phyloP scores from a whole-genome alignment of 164 flowering plant genomes.

The grape (Vitis vinifera) region DNA sequence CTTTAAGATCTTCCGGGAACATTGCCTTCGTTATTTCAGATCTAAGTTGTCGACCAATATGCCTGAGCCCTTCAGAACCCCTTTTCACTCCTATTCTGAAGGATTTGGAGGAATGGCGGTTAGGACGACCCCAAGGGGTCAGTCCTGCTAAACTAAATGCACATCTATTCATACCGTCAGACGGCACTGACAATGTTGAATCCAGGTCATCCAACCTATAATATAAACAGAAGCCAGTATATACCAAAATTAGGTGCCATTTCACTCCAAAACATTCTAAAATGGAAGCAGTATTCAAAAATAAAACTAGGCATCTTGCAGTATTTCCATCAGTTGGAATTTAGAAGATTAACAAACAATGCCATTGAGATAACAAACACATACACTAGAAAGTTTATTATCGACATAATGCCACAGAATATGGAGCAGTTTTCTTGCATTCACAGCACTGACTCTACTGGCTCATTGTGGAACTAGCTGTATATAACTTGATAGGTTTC shows the following conservation, averaged over 20 bases:
- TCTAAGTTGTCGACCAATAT: conserved; percentile 65
- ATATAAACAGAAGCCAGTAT: neutral
- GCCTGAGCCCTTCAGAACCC: conserved; percentile 78
- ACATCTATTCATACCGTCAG: conserved; percentile 44
- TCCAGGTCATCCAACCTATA: conserved; percentile 84
- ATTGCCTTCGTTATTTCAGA: conserved; percentile 68
- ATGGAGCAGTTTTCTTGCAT: too few relatives aligned
- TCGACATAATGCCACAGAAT: too few relatives aligned
- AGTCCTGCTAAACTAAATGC: conserved; percentile 55
- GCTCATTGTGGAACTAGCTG: too few relatives aligned
- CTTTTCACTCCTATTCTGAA: conserved; percentile 57
- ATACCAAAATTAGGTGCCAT: neutral
- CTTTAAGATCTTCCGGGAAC: conserved; percentile 85
- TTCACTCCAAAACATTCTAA: neutral
- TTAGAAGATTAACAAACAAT: too few relatives aligned
- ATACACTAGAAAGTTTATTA: too few relatives aligned
- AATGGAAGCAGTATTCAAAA: too few relatives aligned
- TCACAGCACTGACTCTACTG: too few relatives aligned
- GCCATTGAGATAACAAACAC: too few relatives aligned
- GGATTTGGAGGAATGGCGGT: conserved; percentile 53
- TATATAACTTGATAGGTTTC: too few relatives aligned
- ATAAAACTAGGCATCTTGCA: too few relatives aligned
- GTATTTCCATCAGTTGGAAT: too few relatives aligned
- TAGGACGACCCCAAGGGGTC: conserved; percentile 30
- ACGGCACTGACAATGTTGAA: conserved; percentile 49